A percentile compares a stretch with the other conserved stretches of the same genome.
Evolutionary conservation across 2,329 filamentous ascomycete species (phyloP).

Genomic region (Trichoderma sp.): DNA sequence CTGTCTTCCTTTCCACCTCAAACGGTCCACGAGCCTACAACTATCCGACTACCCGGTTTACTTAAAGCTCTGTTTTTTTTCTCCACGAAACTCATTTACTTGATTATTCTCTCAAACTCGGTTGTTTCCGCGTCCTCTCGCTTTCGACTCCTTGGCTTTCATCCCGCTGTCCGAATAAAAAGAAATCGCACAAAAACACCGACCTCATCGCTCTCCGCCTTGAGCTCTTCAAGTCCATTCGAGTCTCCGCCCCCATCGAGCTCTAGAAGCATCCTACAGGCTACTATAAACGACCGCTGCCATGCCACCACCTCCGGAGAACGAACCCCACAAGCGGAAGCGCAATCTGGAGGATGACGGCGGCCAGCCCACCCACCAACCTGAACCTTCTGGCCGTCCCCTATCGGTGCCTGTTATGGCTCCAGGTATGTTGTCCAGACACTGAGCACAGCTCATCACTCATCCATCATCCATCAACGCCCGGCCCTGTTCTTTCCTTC

Average conservation of each 20-base stretch:
- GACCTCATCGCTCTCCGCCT: background rate
- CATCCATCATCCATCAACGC: background rate
- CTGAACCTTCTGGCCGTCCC: slow-evolving; percentile 35
- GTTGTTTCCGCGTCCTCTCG: background rate
- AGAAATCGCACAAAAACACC: background rate
- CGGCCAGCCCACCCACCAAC: slow-evolving; percentile 2
- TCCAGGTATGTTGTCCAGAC: slow-evolving; percentile 46
- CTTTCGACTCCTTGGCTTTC: background rate
- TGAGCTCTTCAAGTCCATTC: background rate
- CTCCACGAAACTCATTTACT: too few relatives aligned
- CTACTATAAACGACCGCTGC: slow-evolving; percentile 13
- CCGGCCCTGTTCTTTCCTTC: background rate
- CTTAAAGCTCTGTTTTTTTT: background rate
- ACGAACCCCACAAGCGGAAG: slow-evolving; percentile 51
- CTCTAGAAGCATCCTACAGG: background rate
- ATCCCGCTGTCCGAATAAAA: background rate
- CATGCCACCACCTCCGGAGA: slow-evolving; percentile 48
- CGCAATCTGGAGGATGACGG: slow-evolving; percentile 50
- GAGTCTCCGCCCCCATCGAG: background rate
- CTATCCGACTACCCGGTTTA: background rate
- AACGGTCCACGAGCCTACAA: background rate
- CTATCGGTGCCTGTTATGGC: slow-evolving; percentile 47
- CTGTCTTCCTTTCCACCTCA: background rate
- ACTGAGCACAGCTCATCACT: background rate
- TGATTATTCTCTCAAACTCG: background rate